These are phyloP conservation scores for Hypomyces rosellus DNA, from an alignment of 2,329 filamentous ascomycete species.

Conservation along the genomic window DNA sequence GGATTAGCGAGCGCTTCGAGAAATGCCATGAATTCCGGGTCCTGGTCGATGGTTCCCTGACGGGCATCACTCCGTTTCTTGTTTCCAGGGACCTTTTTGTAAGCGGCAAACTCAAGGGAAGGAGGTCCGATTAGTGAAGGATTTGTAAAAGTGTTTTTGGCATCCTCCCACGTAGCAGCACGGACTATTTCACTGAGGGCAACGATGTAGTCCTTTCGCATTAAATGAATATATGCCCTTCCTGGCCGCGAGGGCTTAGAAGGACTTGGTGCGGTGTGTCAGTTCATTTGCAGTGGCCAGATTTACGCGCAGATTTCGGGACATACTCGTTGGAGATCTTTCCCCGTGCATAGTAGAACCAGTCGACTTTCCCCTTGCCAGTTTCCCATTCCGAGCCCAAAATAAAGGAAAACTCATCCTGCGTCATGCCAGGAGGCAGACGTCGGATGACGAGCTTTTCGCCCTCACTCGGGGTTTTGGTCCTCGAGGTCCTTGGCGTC, in stretches of 20 bases:
- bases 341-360: conserved; percentile 58
- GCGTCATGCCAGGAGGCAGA: conserved; percentile 78
- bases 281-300: conserved; percentile 6
- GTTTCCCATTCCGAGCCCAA: conserved; percentile 76
- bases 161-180: conserved; percentile 68
- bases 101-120: conserved; percentile 72
- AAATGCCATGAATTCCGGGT: conserved; percentile 92
- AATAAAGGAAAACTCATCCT: conserved; percentile 64
- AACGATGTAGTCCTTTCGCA: conserved; percentile 61
- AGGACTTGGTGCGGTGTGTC: conserved; percentile 43
- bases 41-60: conserved; percentile 93
- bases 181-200: conserved; percentile 66
- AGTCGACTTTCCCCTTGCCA: conserved; percentile 79
- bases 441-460: conserved; percentile 82
- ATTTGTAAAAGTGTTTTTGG: conserved; percentile 67
- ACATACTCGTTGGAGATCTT: conserved; percentile 81
- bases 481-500: conserved; percentile 23
- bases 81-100: conserved; percentile 71
- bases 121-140: conserved; percentile 72
- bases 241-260: conserved; percentile 78
- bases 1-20: conserved; percentile 79
- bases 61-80: conserved; percentile 74
- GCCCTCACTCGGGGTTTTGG: conserved; percentile 40
- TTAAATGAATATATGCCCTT: conserved; percentile 75
- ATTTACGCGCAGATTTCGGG: not conserved